A percentile compares a stretch with the other conserved stretches of the same genome.
Evolutionary conservation across 1,284 basidiomycete genomes (phyloP).

Genomic region (Pyrrhoderma noxium): DNA sequence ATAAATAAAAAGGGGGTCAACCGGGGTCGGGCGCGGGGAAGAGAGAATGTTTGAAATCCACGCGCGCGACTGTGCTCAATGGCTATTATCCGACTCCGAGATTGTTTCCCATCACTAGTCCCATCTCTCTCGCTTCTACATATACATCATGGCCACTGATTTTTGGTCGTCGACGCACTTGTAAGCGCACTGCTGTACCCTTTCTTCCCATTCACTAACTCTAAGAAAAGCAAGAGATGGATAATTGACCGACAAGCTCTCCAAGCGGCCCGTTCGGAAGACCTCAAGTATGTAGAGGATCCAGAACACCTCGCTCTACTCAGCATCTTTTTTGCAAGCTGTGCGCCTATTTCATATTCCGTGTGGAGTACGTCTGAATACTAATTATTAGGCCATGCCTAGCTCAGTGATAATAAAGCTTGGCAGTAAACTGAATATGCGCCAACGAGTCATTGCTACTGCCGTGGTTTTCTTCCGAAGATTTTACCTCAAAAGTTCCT

Average conservation of each 20-base stretch:
- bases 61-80: neutral
- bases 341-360: constrained; percentile 35
- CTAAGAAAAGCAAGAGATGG: constrained; percentile 70
- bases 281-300: constrained; percentile 70
- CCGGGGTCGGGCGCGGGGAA: too few relatives aligned
- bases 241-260: constrained; percentile 75
- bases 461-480: constrained; percentile 90
- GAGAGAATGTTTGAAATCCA: too few relatives aligned
- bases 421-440: constrained; percentile 75
- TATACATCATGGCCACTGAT: constrained; percentile 30
- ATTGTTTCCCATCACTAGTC: neutral
- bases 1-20: too few relatives aligned
- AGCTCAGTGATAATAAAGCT: constrained; percentile 75
- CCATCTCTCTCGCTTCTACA: neutral
- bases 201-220: neutral
- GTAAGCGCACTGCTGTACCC: constrained; percentile 22
- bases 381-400: constrained; percentile 4
- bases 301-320: constrained; percentile 72
- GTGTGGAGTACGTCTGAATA: neutral
- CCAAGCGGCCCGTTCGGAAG: constrained; percentile 63
- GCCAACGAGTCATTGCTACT: constrained; percentile 89
- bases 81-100: too few relatives aligned
- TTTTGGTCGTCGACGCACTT: constrained; percentile 38
- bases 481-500: constrained; percentile 92
- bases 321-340: constrained; percentile 78